Conservation (phyloP, 805 yeast genomes). For the Lachancea nothofagi region DNA sequence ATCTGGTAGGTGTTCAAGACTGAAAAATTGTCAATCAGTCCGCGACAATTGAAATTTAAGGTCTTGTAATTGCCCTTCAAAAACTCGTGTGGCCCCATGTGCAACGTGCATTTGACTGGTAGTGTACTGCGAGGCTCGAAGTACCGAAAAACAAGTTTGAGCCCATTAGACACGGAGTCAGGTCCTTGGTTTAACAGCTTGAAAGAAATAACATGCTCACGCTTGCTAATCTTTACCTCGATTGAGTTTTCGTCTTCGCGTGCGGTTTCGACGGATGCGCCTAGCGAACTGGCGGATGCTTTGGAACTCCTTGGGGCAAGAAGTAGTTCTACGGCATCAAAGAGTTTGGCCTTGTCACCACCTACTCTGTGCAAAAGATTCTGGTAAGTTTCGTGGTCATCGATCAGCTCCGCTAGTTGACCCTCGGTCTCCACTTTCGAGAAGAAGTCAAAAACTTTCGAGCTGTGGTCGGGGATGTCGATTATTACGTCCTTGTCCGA, state of each 20-base stretch:
- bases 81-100: conserved; percentile 23
- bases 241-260: conserved; percentile 9
- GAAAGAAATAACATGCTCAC: conserved; percentile 18
- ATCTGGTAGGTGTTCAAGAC: conserved; percentile 13
- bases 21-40: conserved; percentile 12
- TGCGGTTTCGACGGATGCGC: conserved; percentile 3
- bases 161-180: conserved; percentile 14
- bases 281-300: not conserved
- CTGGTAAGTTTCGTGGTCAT: conserved; percentile 17
- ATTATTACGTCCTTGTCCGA: conserved; percentile 15
- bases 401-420: conserved; percentile 18
- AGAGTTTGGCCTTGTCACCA: conserved; percentile 11
- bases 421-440: conserved; percentile 16
- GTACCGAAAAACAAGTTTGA: conserved; percentile 12
- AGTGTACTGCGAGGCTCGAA: conserved; percentile 5
- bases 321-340: conserved; percentile 1
- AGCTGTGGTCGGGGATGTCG: conserved; percentile 19
- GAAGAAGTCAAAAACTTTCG: conserved; percentile 23
- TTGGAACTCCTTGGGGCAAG: not conserved
- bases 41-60: conserved; percentile 16
- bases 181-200: conserved; percentile 13
- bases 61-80: conserved; percentile 15
- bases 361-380: conserved; percentile 13
- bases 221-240: conserved; percentile 13
- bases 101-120: conserved; percentile 14